Conservation (phyloP, 106 monocot genomes). For the Dioscorea dumetorum region DNA sequence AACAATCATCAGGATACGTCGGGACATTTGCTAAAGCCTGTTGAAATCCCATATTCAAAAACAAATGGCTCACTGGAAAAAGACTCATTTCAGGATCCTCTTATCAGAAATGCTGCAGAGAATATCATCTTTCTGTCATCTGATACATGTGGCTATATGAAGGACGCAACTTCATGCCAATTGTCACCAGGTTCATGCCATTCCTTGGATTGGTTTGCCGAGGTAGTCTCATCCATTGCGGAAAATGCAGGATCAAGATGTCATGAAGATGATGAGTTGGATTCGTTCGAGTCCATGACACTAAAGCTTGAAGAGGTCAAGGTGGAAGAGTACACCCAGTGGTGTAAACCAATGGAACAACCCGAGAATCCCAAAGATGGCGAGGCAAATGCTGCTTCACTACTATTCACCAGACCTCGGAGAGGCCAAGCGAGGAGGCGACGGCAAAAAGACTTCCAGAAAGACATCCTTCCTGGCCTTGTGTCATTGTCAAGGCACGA, state of each 20-base stretch:
- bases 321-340: constrained; percentile 24
- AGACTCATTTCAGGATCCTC: constrained; percentile 9
- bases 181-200: neutral
- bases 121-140: constrained; percentile 35
- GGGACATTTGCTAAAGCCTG: too few relatives aligned
- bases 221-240: constrained; percentile 23
- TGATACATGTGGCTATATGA: constrained; percentile 2
- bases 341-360: constrained; percentile 1
- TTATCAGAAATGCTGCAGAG: constrained; percentile 39
- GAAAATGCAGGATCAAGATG: neutral
- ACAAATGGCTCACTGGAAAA: neutral
- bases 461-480: constrained; percentile 18
- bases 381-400: constrained; percentile 10
- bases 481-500: constrained; percentile 5
- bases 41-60: too few relatives aligned
- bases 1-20: too few relatives aligned
- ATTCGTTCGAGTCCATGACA: constrained; percentile 63
- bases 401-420: constrained; percentile 15
- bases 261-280: constrained; percentile 27
- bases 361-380: constrained; percentile 21
- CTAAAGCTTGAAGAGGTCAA: constrained; percentile 54
- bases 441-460: constrained; percentile 34
- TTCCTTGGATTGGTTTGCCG: constrained; percentile 52
- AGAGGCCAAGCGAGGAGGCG: constrained; percentile 27
- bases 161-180: neutral